These are phyloP conservation scores for Arctium minus DNA, from an alignment of 129 eudicot species.

Conservation along the genomic window DNA sequence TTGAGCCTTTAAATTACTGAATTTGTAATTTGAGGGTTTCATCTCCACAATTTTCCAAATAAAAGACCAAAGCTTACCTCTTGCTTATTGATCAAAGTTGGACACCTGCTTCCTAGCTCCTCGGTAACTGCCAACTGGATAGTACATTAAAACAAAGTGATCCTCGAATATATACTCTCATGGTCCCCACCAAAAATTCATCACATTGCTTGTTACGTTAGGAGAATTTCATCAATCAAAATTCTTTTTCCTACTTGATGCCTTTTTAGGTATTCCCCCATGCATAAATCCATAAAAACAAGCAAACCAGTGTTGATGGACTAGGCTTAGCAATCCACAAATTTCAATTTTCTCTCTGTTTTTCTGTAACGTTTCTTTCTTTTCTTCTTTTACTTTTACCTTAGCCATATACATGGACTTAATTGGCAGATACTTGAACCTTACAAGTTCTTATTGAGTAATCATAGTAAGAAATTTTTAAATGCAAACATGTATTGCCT, in stretches of 20 bases:
- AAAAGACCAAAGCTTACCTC: neutral
- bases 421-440: neutral
- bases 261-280: neutral
- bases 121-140: neutral
- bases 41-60: neutral
- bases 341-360: neutral
- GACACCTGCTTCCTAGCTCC: neutral
- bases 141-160: neutral
- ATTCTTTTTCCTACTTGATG: neutral
- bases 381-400: neutral
- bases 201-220: neutral
- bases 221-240: neutral
- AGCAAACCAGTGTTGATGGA: neutral
- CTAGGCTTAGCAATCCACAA: neutral
- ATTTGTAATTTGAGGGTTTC: neutral
- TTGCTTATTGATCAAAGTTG: neutral
- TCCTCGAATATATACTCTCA: neutral
- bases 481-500: neutral
- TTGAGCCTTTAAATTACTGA: neutral
- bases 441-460: neutral
- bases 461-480: neutral
- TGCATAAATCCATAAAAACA: neutral
- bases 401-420: neutral
- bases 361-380: neutral
- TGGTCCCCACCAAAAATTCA: neutral